Evolutionary conservation across 495 filamentous ascomycete genomes (phyloP), one percentile per base, ranked within the genome.

Genomic region (Copromyces sp.): DNA sequence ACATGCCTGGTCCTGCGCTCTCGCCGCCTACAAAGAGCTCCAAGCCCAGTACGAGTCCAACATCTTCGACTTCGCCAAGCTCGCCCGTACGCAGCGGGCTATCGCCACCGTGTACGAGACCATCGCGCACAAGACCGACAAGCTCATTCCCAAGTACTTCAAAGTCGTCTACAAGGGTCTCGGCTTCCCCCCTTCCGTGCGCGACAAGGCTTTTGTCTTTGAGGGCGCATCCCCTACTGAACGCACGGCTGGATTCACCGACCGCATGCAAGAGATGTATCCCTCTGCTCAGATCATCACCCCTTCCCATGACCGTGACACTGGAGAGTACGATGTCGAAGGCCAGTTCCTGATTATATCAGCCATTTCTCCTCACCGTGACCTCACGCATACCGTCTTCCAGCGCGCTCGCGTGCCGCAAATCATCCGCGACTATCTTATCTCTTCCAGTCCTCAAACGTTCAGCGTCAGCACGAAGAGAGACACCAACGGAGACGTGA

Each of bases 91-190:
- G 0, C 92, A 97, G 77, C 86, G 94, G 73, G 94, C 95, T 14
- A 97, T 97, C 86, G 96, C 95, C 20, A 94, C 89, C 47, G 94
- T 98, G 35, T 92, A 97, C 80, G 96, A 98, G 78, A 89, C 86
- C 44, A 91, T 99, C 70, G 86, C 90, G 5, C 53, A 65, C 53
- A 94, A 92, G 81, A 91, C 93, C 72, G 90, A 93, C 39, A 90
- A 88, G 75, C 82, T 90, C 42, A 89, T 90, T 76, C 91, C 93
- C 2, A 90, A 93, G 71, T 98, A 97, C 82, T 99, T 96, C 87
- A 93, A 93, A 65, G 94, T 98, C 32, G 85, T 90, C 42, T 99
- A 94, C 83, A 91, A 91, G 77, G 95, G 95, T 24, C 89, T 98
- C 69, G 95, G 96, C 0, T 99, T 98, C 81, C 93, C 93, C 12